Conservation (phyloP, 2,329 filamentous ascomycete genomes). For the Helotiales sp. region DNA sequence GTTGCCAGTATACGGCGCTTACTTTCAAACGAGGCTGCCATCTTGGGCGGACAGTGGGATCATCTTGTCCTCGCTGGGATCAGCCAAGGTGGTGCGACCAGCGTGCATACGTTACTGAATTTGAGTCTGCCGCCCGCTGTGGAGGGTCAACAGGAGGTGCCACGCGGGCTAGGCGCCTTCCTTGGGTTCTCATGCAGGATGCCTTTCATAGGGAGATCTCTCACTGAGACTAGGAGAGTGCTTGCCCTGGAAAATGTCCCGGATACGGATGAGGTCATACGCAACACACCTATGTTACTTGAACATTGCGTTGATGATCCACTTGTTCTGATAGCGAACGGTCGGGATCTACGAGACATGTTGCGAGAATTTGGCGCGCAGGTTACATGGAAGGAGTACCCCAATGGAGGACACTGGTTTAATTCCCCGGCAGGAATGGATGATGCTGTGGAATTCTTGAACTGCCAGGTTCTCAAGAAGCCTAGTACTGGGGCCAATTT, state of each 20-base stretch:
- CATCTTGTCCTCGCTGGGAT: slow-evolving; percentile 45
- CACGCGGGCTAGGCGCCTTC: slow-evolving; percentile 12
- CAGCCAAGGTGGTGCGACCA: slow-evolving; percentile 45
- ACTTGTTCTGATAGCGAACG: slow-evolving; percentile 6
- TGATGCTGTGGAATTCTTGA: slow-evolving; percentile 14
- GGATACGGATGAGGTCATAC: slow-evolving; percentile 1
- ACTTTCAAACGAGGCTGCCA: neutral
- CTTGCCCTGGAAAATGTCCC: slow-evolving; percentile 4
- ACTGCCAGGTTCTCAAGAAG: slow-evolving; percentile 4
- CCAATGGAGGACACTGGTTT: slow-evolving; percentile 15
- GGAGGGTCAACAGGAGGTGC: neutral
- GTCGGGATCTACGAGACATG: slow-evolving; percentile 1
- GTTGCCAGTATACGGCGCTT: too few species aligned
- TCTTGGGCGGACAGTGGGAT: slow-evolving; percentile 33
- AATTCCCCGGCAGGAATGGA: slow-evolving; percentile 11
- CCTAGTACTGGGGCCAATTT: neutral
- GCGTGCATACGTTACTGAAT: too few species aligned
- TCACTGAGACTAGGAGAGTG: slow-evolving; percentile 8
- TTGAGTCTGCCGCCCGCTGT: too few species aligned
- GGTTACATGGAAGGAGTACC: slow-evolving; percentile 17
- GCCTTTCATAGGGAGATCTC: slow-evolving; percentile 15
- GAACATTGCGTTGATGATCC: slow-evolving; percentile 16
- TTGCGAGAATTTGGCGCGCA: slow-evolving; percentile 11
- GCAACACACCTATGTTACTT: slow-evolving; percentile 9
- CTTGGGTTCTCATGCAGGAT: slow-evolving; percentile 17